Evolutionary conservation across 441 rosid genomes (phyloP), one percentile per base, ranked within the genome.

Genomic region (Theobroma grandiflorum): DNA sequence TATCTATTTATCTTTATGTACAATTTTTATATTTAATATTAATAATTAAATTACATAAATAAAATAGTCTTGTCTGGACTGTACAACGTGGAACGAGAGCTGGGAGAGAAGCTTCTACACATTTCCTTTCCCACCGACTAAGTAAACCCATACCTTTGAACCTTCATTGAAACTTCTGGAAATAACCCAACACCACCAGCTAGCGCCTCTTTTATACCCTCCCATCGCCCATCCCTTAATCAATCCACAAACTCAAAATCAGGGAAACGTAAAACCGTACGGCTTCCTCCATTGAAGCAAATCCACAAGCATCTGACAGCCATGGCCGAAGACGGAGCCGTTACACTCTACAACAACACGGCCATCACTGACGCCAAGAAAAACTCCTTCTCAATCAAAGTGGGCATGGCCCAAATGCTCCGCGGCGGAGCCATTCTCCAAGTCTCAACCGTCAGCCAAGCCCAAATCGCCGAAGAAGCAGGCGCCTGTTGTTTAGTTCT

Each of bases 261-360:
- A 16, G 42, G 4, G 22, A 20, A 58, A 3, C 59, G 8, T 26
- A 4, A 52, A 14, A 38, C 12, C 18, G 9, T 73, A 4, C 35
- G 2, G 38, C 62, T 33, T 26, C 14, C 3, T 33, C 76, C 75
- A 55, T 42, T 31, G 40, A 58, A 79, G 77, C 82, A 81, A 68
- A 66, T 81, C 57, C 37, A 20, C 84, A 72, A 77, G 47, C 55
- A 67, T 47, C 74, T 64, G 40, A 37, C 57, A 31, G 33, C 76
- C 20, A 94, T 94, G 97, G 91, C 89, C 7, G 94, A 93, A 18
- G 94, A 88, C 22, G 95, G 97, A 65, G 89, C 91, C 15, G 97
- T 95, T 33, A 94, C 98, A 22, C 64, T 94, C 79, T 94, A 95
- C 89, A 83, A 76, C 78, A 83, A 85, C 79, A 82, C 86, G 69